Evolutionary conservation across 768 basidiomycete genomes (phyloP), one percentile per base, ranked within the genome.

Genomic region (Russula foetens): DNA sequence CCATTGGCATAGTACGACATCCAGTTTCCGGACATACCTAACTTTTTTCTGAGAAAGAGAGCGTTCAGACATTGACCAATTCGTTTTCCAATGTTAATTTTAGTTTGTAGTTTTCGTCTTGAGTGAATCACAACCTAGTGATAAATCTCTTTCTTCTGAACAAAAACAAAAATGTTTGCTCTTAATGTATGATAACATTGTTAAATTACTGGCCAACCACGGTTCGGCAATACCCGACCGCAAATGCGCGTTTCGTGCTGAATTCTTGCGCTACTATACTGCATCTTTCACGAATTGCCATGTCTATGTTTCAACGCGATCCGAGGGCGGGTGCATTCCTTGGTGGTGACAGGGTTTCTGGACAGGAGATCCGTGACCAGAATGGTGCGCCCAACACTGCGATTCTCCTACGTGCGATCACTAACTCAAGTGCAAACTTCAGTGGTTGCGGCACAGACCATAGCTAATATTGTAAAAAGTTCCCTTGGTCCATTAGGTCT

Each of bases 391-490:
- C 44, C 9, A 8, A 19, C 12, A 24, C 23, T 19, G 47, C 63
- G 59, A 64, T 62, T 54, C 43, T 14, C 35, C 55, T 7, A 38
- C 19, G 46, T 38, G n/a, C n/a, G 48, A 58, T 50, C 48, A 29
- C 60, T 44, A 39, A 26, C 56, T 53, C 38, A 58, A 3, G 45
- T n/a, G 15, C n/a, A 21, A 47, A 7, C 47, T 66, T 62, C 73
- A 97, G 96, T 98, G 68, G 83, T 92, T 69, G 97, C 96, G 47
- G 96, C 95, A 48, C 87, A 91, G 70, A 87, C 96, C 7, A 97
- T 99, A 69, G 93, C 97, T 60, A 99, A 99, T 74, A 88, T 98
- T 68, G 85, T 99, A 43, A 97, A 95, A 81, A 96, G 90, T 68
- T 96, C 92, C 28, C 71, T 99, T 57, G 97, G 97, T 6, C 97